These are phyloP conservation scores for Talaromyces marneffei DNA, from an alignment of 2,329 filamentous ascomycete species.

Conservation along the genomic window DNA sequence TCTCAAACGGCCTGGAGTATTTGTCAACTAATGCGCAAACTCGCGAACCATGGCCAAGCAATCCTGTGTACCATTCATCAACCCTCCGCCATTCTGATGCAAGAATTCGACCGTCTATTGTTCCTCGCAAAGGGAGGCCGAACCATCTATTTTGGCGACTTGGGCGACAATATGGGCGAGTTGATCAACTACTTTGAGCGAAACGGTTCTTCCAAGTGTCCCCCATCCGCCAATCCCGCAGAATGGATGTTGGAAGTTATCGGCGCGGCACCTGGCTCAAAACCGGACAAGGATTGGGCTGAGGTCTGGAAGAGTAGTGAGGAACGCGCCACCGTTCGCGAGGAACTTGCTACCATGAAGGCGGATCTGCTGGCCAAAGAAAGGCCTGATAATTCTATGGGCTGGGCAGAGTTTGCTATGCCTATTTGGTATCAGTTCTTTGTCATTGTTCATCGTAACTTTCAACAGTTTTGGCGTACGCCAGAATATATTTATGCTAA, in stretches of 20 bases:
- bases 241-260: conserved; percentile 65
- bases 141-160: conserved; percentile 65
- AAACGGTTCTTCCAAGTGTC: conserved; percentile 58
- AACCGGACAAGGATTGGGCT: conserved; percentile 61
- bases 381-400: conserved; percentile 27
- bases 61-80: conserved; percentile 96
- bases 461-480: conserved; percentile 88
- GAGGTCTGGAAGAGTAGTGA: conserved; percentile 55
- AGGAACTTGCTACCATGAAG: conserved; percentile 51
- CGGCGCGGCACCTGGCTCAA: conserved; percentile 57
- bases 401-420: conserved; percentile 74
- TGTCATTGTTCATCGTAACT: conserved; percentile 67
- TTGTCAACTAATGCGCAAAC: conserved; percentile 77
- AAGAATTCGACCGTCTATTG: conserved; percentile 65
- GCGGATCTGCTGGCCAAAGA: conserved; percentile 52
- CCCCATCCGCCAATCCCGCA: conserved; percentile 62
- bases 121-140: conserved; percentile 61
- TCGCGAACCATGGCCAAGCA: conserved; percentile 82
- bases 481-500: conserved; percentile 88
- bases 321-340: conserved; percentile 53
- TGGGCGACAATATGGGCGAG: conserved; percentile 54
- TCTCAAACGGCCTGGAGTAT: conserved; percentile 93
- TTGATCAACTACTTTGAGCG: conserved; percentile 71
- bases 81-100: conserved; percentile 88
- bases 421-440: conserved; percentile 63